Evolutionary conservation across 768 basidiomycete genomes (phyloP), one percentile per base, ranked within the genome.

Genomic region (Dacryopinax spathularia): DNA sequence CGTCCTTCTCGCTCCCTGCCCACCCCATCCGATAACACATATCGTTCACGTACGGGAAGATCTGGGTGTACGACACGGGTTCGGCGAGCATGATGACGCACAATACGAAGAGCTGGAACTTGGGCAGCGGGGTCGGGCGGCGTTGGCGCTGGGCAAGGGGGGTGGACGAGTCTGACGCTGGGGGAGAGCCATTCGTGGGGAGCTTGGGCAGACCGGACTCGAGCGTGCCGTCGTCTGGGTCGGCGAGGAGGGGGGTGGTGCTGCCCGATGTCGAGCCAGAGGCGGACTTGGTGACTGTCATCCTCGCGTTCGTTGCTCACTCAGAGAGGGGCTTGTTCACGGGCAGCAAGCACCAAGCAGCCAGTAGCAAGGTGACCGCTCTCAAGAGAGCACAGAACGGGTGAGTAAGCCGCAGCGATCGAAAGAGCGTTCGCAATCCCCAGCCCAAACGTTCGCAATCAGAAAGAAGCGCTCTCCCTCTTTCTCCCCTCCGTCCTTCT

Each of bases 61-160:
- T 62, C 60, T 68, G 62, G 10, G 62, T 63, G 34, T 62, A 63
- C 29, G 65, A 60, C 43, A 67, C 64, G 18, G 67, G 67, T 39
- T 67, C 66, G 31, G 66, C 66, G 20, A 68, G 63, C 48, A 56
- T 56, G 10, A 56, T 56, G 48, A 56, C 18, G 48, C 48, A 56
- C 25, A 56, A 18, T 22, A 56, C 48, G 48, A 56, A 31, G 48
- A 56, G 48, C 48, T 56, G 48, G 13, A 20, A 10, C 18, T 56
- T 56, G 22, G 48, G 48, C 9, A 56, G 25, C 22, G 84, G 82
- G 48, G 48, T 56, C 3, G 48, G 48, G 18, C 61, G 35, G 39
- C 31, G 34, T 15, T 13, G 22, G 25, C 31, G 34, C 36, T 13
- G 22, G 25, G 35, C n/a, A 37, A 36, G 61, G 36, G 34, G 61